A percentile compares a stretch with the other conserved stretches of the same genome.
phyloP scores from a whole-genome alignment of 2,329 filamentous ascomycete species.

The Cladosporium austrohemisphaericum region DNA sequence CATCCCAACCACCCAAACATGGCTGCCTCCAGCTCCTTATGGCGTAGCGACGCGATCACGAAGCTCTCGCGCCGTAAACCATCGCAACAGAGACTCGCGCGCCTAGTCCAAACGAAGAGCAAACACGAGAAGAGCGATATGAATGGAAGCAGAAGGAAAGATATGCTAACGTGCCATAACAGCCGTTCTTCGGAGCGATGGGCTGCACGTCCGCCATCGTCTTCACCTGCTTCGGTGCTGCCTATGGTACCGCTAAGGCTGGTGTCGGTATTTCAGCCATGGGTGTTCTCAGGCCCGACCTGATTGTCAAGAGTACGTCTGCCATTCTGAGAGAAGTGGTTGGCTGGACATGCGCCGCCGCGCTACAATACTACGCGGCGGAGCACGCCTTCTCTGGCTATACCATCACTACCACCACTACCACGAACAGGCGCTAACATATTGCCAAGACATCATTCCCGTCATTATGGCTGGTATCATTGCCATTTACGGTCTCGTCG shows the following conservation, averaged over 20 bases:
- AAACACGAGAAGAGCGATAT: neutral
- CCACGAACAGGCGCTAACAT: conserved; percentile 3
- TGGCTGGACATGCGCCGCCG: no score
- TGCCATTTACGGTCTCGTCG: conserved; percentile 73
- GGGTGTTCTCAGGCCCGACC: conserved; percentile 94
- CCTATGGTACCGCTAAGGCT: conserved; percentile 98
- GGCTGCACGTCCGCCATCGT: conserved; percentile 93
- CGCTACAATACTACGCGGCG: no score
- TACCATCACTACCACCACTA: neutral
- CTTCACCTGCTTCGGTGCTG: conserved; percentile 93
- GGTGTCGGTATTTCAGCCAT: conserved; percentile 98
- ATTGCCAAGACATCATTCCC: conserved; percentile 83
- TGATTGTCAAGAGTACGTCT: conserved; percentile 98
- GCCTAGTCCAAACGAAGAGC: no score
- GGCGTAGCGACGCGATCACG: neutral
- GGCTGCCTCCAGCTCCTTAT: conserved; percentile 5
- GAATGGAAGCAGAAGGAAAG: neutral
- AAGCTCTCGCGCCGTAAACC: neutral
- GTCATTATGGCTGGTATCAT: conserved; percentile 99
- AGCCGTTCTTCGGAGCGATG: conserved; percentile 96
- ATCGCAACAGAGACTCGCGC: conserved; percentile 1
- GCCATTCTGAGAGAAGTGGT: neutral
- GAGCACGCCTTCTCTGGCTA: no score
- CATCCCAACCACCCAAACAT: conserved; percentile 13
- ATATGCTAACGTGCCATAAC: conserved; percentile 18